Evolutionary conservation across 2,329 filamentous ascomycete genomes (phyloP), one percentile per base, ranked within the genome.

Genomic region (Cercospora sojina): DNA sequence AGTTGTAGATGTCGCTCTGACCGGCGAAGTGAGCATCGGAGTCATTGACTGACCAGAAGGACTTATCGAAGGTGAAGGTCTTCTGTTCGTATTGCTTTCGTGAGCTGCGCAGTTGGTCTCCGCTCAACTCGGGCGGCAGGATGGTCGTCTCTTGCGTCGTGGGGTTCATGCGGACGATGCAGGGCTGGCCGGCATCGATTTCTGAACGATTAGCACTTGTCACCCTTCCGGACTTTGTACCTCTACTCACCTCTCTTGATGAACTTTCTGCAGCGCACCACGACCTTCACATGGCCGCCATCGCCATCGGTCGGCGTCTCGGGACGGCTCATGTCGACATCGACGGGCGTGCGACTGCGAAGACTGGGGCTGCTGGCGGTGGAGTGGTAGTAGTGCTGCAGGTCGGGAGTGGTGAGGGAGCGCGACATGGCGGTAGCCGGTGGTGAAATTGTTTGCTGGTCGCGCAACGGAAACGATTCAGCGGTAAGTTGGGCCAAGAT

Each of bases 31-130:
- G 92, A 32, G 87, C 83, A 76, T 97, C 93, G 27, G 83, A 79
- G 64, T 85, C 85, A 77, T 94, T 83, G 80, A 97, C 93, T 67
- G 94, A 98, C 93, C 95, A 99, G 81, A 98, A 99, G 0, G 93
- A 98, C 77, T 93, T 96, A 83, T 99, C 95, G 77, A 99, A 99
- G 2, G 91, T 93, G 76, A 99, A 99, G 0, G 85, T 86, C 80
- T 96, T 97, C 76, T 97, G 92, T 76, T 97, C 93, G 64, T 91
- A 83, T 7, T 90, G 83, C 78, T 90, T 94, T 69, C 92, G 88
- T 43, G 87, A 86, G 78, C 88, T 90, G 38, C 72, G 74, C 20
- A 65, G 59, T 35, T 76, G 74, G 5, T 75, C 72, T 3, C 67
- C 55, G 10, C 66, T 64, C 12, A 74, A 47, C n/a, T 69, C 68